A percentile compares a stretch with the other conserved stretches of the same genome.
Conservation (phyloP, 257 asterid genomes). For the Primulina huaijiensis region DNA sequence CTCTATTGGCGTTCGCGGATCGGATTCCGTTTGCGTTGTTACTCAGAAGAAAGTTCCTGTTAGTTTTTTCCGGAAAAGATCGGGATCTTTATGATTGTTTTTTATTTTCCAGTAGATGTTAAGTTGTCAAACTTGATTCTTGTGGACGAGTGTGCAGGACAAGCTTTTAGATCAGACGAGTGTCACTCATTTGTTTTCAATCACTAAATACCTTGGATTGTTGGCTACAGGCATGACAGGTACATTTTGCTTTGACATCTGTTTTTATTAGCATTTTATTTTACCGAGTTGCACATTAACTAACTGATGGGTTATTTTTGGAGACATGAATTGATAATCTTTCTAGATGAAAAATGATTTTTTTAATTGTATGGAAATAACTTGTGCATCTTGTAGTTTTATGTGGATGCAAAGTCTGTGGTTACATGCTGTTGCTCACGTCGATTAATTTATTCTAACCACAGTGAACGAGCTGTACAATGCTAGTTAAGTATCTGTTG, state of each 20-base stretch:
- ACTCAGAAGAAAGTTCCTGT: constrained; percentile 99
- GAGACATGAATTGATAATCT: too few species aligned
- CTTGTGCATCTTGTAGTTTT: neutral
- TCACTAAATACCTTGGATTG: constrained; percentile 81
- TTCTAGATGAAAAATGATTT: too few species aligned
- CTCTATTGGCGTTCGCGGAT: constrained; percentile 93
- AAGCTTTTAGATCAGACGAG: constrained; percentile 95
- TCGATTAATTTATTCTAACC: neutral
- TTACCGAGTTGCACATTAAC: neutral
- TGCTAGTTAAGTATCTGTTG: neutral
- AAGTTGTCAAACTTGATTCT: constrained; percentile 10
- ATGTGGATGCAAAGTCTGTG: neutral
- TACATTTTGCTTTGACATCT: constrained; percentile 24
- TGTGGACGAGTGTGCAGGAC: constrained; percentile 58
- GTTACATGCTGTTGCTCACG: neutral
- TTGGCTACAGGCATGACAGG: constrained; percentile 98
- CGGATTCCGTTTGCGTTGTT: constrained; percentile 94
- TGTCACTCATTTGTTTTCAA: constrained; percentile 79
- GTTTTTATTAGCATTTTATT: neutral
- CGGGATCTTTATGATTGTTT: neutral
- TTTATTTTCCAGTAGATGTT: neutral
- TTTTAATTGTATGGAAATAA: too few species aligned
- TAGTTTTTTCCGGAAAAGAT: constrained; percentile 22
- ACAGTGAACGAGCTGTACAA: neutral
- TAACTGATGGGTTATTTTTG: too few species aligned